Evolutionary conservation across 495 filamentous ascomycete genomes (phyloP).

Genomic region (Cenococcum geophilum): DNA sequence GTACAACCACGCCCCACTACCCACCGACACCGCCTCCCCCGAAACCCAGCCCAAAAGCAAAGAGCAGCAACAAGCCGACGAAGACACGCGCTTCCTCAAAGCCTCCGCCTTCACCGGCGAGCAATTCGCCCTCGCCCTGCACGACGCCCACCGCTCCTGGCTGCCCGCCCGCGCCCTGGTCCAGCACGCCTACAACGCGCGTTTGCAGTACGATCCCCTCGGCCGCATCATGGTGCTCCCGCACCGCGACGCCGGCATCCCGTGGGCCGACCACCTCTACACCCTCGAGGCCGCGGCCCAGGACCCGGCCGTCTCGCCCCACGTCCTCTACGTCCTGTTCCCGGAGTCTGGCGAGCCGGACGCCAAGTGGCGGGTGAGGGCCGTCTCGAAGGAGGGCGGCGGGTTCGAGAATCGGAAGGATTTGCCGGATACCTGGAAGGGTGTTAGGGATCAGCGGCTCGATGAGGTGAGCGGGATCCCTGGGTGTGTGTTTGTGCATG

Average conservation of each 20-base stretch:
- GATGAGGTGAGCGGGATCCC: conserved; percentile 64
- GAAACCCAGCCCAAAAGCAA: conserved; percentile 39
- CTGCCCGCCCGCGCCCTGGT: conserved; percentile 80
- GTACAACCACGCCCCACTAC: conserved; percentile 60
- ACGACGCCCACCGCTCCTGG: conserved; percentile 69
- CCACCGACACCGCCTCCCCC: background rate
- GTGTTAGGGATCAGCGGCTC: conserved; percentile 76
- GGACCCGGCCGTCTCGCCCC: conserved; percentile 41
- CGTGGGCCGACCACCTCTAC: conserved; percentile 96
- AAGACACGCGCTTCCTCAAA: conserved; percentile 70
- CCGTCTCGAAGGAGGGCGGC: conserved; percentile 69
- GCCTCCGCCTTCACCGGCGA: conserved; percentile 79
- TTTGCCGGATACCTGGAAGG: conserved; percentile 85
- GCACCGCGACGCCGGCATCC: conserved; percentile 49
- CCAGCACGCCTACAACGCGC: conserved; percentile 57
- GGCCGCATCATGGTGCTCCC: conserved; percentile 78
- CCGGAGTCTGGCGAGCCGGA: conserved; percentile 65
- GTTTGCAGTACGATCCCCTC: conserved; percentile 58
- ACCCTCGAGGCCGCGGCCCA: conserved; percentile 60
- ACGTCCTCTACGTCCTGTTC: conserved; percentile 88
- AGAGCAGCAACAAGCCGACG: conserved; percentile 59
- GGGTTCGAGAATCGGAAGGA: conserved; percentile 88
- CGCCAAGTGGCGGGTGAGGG: conserved; percentile 87
- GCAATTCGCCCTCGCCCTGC: conserved; percentile 71
- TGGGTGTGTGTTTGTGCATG: conserved; percentile 88